Evolutionary conservation across 2,329 filamentous ascomycete species (phyloP).

Genomic region (Alternaria postmessia): DNA sequence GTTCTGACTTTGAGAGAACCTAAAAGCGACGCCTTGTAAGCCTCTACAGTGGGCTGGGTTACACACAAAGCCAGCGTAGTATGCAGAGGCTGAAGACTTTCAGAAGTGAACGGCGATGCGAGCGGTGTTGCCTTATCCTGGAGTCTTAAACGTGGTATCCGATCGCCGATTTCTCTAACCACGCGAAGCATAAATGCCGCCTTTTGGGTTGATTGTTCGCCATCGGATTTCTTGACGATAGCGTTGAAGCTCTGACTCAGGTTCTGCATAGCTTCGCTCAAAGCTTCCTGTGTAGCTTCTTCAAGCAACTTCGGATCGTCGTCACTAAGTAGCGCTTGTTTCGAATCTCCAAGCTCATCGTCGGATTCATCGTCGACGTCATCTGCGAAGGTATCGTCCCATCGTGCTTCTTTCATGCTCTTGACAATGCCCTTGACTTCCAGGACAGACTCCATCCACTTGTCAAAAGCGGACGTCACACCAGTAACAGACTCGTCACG

Average conservation of each 20-base stretch:
- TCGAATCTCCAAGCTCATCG: slow-evolving; percentile 73
- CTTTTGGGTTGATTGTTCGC: slow-evolving; percentile 52
- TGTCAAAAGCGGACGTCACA: slow-evolving; percentile 70
- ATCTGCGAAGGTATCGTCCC: slow-evolving; percentile 78
- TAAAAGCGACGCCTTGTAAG: slow-evolving; percentile 55
- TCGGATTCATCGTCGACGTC: slow-evolving; percentile 75
- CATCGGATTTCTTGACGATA: slow-evolving; percentile 57
- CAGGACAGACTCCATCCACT: slow-evolving; percentile 78
- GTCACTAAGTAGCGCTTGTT: slow-evolving; percentile 72
- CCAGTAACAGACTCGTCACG: slow-evolving; percentile 71
- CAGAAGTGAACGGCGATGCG: slow-evolving; percentile 49
- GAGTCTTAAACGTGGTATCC: slow-evolving; percentile 49
- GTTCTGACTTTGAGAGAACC: slow-evolving; percentile 59
- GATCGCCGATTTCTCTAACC: slow-evolving; percentile 75
- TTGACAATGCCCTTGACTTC: slow-evolving; percentile 70
- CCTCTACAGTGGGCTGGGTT: slow-evolving; percentile 56
- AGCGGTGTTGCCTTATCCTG: slow-evolving; percentile 41
- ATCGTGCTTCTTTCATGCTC: slow-evolving; percentile 71
- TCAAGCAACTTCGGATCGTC: slow-evolving; percentile 74
- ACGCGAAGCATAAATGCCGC: slow-evolving; percentile 73
- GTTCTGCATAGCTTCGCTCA: slow-evolving; percentile 65
- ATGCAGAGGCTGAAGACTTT: slow-evolving; percentile 71
- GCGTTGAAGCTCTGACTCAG: slow-evolving; percentile 65
- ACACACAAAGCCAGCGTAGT: slow-evolving; percentile 65
- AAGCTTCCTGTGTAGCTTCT: slow-evolving; percentile 64